Conservation (phyloP, 139 green algal species). For the Tetraselmis chui region DNA sequence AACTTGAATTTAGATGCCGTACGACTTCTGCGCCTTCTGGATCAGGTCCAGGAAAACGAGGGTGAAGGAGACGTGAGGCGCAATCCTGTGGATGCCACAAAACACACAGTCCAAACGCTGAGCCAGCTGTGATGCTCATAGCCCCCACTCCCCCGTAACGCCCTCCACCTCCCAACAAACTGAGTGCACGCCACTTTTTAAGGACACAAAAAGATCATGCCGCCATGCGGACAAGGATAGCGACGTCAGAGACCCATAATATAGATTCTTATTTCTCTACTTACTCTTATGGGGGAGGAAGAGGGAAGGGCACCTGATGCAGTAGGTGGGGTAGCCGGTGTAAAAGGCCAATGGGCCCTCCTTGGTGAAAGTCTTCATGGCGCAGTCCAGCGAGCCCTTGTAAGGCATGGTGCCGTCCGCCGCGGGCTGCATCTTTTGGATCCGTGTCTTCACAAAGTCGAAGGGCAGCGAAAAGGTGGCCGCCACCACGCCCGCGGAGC, state of each 20-base stretch:
- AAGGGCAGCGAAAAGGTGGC: slow-evolving; percentile 79
- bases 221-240: too few species aligned
- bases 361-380: slow-evolving; percentile 59
- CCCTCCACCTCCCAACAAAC: too few species aligned
- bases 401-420: slow-evolving; percentile 87
- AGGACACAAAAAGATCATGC: too few species aligned
- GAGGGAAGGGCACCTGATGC: slow-evolving; percentile 44
- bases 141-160: too few species aligned
- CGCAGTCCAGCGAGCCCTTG: slow-evolving; percentile 82
- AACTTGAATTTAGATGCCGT: slow-evolving; percentile 62
- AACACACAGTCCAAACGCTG: too few species aligned
- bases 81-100: slow-evolving; percentile 67
- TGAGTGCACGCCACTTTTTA: too few species aligned
- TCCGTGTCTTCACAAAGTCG: slow-evolving; percentile 98
- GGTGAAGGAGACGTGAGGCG: slow-evolving; percentile 86
- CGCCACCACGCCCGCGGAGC: not conserved
- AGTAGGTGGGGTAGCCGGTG: slow-evolving; percentile 94
- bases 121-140: too few species aligned
- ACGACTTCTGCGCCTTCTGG: slow-evolving; percentile 63
- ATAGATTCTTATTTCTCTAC: too few species aligned
- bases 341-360: slow-evolving; percentile 93
- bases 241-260: too few species aligned
- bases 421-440: slow-evolving; percentile 83
- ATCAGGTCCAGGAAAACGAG: slow-evolving; percentile 80
- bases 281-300: too few species aligned